Base-by-base conservation (phyloP, 208 protist species). In the Strigomonas culicis region DNA sequence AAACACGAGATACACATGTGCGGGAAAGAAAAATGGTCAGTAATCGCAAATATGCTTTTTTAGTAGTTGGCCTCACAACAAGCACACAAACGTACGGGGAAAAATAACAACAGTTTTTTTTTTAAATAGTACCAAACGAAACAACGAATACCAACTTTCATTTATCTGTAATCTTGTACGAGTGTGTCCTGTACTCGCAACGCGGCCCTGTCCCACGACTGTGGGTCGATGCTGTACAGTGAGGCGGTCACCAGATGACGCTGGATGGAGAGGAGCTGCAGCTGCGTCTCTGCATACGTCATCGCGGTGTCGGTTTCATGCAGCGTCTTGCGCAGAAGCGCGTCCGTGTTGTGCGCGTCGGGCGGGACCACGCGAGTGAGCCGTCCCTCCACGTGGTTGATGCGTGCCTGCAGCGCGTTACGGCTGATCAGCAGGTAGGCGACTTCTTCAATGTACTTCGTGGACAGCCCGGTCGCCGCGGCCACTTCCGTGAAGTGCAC, bases 1-100 rank as follows among this genome's bases (percentile, higher is more conserved):
- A 71, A 58, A 30, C 17, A 64, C 8, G 34, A n/a, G 19, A 55
- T 55, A 41, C 11, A 63, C 24, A 50, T 27, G 10, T 68, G 52
- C 10, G 15, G n/a, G n/a, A n/a, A n/a, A n/a, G n/a, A n/a, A n/a
- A n/a, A n/a, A n/a, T n/a, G n/a, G n/a, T n/a, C n/a, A n/a, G n/a
- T n/a, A n/a, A n/a, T n/a, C n/a, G n/a, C n/a, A n/a, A n/a, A n/a
- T n/a, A n/a, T n/a, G n/a, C n/a, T n/a, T n/a, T n/a, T n/a, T n/a
- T n/a, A n/a, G n/a, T n/a, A n/a, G n/a, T n/a, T n/a, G n/a, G n/a
- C n/a, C n/a, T n/a, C n/a, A n/a, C n/a, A n/a, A n/a, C n/a, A n/a
- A n/a, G n/a, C n/a, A n/a, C n/a, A n/a, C n/a, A n/a, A n/a, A n/a
- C n/a, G n/a, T n/a, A n/a, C n/a, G n/a, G n/a, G n/a, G n/a, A n/a